Evolutionary conservation across 1,284 basidiomycete genomes (phyloP), one percentile per base, ranked within the genome.

Genomic region (Sanghuangporus baumii): DNA sequence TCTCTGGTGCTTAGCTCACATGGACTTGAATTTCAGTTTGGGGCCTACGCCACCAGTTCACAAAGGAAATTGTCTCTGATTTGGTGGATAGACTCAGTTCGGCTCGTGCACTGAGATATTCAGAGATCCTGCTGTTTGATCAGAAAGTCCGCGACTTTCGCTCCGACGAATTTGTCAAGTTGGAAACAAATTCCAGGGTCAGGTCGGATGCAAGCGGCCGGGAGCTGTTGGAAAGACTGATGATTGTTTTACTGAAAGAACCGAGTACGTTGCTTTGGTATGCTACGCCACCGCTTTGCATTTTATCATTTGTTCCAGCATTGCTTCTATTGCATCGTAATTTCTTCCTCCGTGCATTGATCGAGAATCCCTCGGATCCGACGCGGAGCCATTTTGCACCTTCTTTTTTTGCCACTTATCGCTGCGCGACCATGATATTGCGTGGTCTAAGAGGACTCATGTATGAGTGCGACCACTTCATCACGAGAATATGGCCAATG

Each of bases 341-440:
- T 20, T 68, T 61, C 48, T 68, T 67, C 43, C 66, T 66, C 14
- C 51, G 62, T 20, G 67, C 67, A 23, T 36, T 68, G 14, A 40
- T 55, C 9, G 62, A 66, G 43, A 57, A 57, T 41, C 66, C 67
- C 8, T 59, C 61, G 6, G 62, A 68, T 61, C 67, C 67, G 3
- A 59, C 63, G 37, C 48, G 52, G 26, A 66, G 65, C 54, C 48
- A 58, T 9, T 68, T 67, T 55, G 67, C 62, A 18, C 66, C 66
- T 16, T 68, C 67, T 1, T 66, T 67, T 16, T 34, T 68, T 26
- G 60, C 64, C 23, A 62, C 66, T 40, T 67, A 64, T 41, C 62
- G 52, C 12, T 66, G 61, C 37, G 66, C 67, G 14, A 55, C 48
- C 18, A 26, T 40, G 20, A 55, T 67, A 26, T 36, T 68, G 6